Percentiles rank a stretch among this genome's conserved stretches.
These are phyloP conservation scores for Kernera saxatilis DNA, from an alignment of 345 rosid species.

Conservation along the genomic window DNA sequence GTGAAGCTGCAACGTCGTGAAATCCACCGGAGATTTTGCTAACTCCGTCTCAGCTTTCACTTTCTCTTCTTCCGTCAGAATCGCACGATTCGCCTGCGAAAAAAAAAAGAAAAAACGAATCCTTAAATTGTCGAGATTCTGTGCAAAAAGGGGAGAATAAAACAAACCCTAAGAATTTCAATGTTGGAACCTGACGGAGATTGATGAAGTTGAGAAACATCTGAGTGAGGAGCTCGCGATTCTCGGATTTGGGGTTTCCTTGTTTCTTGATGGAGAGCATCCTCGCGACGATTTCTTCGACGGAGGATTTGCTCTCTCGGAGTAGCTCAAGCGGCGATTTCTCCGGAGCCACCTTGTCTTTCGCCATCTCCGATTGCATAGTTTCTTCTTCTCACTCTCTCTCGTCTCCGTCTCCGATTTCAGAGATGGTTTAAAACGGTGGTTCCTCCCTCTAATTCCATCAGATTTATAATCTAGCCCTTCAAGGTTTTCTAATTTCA, in stretches of 20 bases:
- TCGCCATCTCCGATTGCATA: conserved; percentile 18
- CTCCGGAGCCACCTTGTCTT: conserved; percentile 25
- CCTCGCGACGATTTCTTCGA: conserved; percentile 55
- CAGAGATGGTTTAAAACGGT: not conserved
- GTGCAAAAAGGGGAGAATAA: not conserved
- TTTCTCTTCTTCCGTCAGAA: conserved; percentile 70
- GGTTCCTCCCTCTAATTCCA: not conserved
- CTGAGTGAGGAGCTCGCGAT: conserved; percentile 68
- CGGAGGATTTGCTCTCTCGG: conserved; percentile 55
- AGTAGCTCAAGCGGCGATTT: conserved; percentile 56
- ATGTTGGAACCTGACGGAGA: conserved; percentile 65
- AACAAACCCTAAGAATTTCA: not conserved
- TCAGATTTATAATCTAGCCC: not conserved
- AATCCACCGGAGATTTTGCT: conserved; percentile 73
- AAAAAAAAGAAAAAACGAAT: not conserved
- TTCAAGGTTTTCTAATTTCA: not conserved
- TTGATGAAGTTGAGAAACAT: conserved; percentile 75
- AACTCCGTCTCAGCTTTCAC: conserved; percentile 65
- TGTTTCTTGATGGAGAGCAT: conserved; percentile 59
- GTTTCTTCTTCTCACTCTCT: conserved; percentile 38
- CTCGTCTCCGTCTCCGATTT: not conserved
- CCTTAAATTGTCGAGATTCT: not conserved
- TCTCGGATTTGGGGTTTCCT: conserved; percentile 53
- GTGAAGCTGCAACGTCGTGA: conserved; percentile 73
- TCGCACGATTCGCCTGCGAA: conserved; percentile 61